Evolutionary conservation across 352 stramenopile species (phyloP), one percentile per base, ranked within the genome.

Genomic region (Saprolegnia diclina): DNA sequence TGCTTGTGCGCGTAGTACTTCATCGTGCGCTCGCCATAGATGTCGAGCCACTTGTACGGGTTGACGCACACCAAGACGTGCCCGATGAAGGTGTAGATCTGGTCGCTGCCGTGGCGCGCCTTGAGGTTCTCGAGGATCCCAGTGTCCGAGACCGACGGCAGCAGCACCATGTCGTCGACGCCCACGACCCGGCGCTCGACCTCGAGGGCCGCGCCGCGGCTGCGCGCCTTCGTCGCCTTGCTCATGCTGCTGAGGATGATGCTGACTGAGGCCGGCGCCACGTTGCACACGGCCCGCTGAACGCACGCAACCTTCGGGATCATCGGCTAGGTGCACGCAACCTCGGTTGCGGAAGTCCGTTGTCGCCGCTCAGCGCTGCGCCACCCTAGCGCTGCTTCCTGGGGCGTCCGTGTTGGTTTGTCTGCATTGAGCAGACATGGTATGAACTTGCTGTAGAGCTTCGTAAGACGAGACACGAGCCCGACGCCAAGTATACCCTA

Each of bases 21-120:
- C 85, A 96, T 94, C 35, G 72, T 88, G 52, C 80, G 71, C 63
- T 93, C 85, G 48, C 83, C 85, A 71, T 96, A 96, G 67, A 96
- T 93, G 67, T 94, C 82, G 38, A 96, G 81, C 86, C 87, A 94
- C 69, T 96, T 96, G 81, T 96, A 96, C 44, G 87, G 87, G 67
- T 94, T 94, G 64, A 94, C 82, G 67, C 91, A 86, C 71, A 94
- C 86, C 29, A 95, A 75, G 52, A 95, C 87, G 67, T 94, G 87
- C 21, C 87, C 87, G 50, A 95, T 95, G 76, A 92, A 95, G 54
- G 84, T 76, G 74, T 95, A 95, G 73, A 95, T 95, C 61, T 92
- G 78, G 74, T 94, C 86, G 5, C 82, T 82, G 7, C 84, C 86
- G 77, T 94, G 86, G 40, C 87, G 83, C 74, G 90, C 83, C 72